Conservation (phyloP, 2,329 filamentous ascomycete genomes). For the Colletotrichum liriopes region DNA sequence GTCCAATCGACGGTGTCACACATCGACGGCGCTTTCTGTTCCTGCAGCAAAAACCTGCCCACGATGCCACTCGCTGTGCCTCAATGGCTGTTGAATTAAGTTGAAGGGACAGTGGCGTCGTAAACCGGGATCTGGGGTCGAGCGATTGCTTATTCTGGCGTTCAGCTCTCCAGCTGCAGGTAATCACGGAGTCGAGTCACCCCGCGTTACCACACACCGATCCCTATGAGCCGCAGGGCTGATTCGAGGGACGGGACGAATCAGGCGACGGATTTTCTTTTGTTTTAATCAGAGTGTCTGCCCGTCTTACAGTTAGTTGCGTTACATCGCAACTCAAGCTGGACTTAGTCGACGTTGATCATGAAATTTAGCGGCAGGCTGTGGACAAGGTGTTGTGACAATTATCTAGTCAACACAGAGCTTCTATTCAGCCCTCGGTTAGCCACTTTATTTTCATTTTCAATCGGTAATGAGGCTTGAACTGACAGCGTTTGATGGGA, state of each 20-base stretch:
- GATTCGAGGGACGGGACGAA: background rate
- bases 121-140: conserved; percentile 11
- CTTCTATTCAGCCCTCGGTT: background rate
- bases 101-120: conserved; percentile 18
- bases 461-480: no score
- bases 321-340: background rate
- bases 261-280: background rate
- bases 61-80: background rate
- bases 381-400: background rate
- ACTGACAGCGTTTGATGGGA: background rate
- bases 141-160: conserved; percentile 20
- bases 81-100: background rate
- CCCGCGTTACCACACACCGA: conserved; percentile 3
- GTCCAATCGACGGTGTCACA: conserved; percentile 13
- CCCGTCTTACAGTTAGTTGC: background rate
- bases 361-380: conserved; percentile 22
- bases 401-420: background rate
- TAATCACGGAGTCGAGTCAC: conserved; percentile 27
- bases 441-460: no score
- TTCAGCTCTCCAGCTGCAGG: conserved; percentile 13
- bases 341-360: conserved; percentile 1
- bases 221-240: conserved; percentile 5
- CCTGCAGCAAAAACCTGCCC: conserved; percentile 10
- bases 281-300: background rate
- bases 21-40: background rate